A percentile compares a stretch with the other conserved stretches of the same genome.
Conservation (phyloP, 371 early-diverging fungal species). For the Nematocida sp. region DNA sequence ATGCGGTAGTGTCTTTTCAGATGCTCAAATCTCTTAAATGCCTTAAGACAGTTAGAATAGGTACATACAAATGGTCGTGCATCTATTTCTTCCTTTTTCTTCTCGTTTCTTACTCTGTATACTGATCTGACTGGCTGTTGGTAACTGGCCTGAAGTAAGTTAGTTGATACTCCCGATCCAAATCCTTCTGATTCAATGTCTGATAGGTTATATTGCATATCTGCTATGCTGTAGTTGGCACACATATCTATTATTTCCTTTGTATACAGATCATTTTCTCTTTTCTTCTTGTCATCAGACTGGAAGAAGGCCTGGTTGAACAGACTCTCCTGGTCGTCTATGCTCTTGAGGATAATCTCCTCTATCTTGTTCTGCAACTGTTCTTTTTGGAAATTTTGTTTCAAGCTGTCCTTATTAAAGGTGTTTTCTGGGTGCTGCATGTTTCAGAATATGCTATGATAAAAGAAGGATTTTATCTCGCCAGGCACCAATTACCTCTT, state of each 20-base stretch:
- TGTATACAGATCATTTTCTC: constrained; percentile 16
- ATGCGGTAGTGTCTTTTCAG: constrained; percentile 75
- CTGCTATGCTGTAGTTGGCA: constrained; percentile 16
- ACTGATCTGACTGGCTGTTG: too few species aligned
- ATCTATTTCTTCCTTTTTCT: constrained; percentile 35
- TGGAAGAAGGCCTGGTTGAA: constrained; percentile 31
- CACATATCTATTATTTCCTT: constrained; percentile 51
- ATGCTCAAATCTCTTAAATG: constrained; percentile 75
- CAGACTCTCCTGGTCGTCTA: constrained; percentile 47
- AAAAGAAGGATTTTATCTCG: constrained; percentile 27
- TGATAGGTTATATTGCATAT: constrained; percentile 13
- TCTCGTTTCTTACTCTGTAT: constrained; percentile 33
- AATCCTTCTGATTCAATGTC: not conserved
- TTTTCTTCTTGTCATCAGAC: not conserved
- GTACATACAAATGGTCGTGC: constrained; percentile 64
- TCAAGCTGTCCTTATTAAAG: constrained; percentile 3
- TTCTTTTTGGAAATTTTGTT: constrained; percentile 21
- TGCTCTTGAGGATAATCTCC: constrained; percentile 50
- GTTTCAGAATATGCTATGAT: constrained; percentile 5
- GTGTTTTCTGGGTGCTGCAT: constrained; percentile 25
- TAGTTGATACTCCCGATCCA: too few species aligned
- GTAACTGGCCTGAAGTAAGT: too few species aligned
- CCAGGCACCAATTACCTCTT: not conserved
- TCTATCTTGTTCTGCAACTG: constrained; percentile 14
- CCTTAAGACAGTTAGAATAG: constrained; percentile 69